Conservation (phyloP, 164 flowering plant species). For the Magnolia sinica region DNA sequence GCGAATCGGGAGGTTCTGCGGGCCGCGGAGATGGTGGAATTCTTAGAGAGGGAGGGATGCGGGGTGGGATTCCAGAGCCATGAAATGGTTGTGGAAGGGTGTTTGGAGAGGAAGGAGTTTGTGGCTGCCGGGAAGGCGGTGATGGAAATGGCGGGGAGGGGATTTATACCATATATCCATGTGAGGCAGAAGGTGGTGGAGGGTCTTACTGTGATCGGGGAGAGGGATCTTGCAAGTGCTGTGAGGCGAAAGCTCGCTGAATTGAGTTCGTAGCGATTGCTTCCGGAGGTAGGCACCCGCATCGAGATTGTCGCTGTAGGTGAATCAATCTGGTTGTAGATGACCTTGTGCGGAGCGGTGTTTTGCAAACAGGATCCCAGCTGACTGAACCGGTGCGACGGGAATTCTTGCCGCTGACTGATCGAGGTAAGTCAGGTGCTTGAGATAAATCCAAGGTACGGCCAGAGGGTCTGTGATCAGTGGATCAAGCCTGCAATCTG, state of each 20-base stretch:
- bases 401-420: too few relatives aligned
- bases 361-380: too few relatives aligned
- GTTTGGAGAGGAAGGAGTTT: constrained; percentile 55
- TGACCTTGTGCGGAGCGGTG: too few relatives aligned
- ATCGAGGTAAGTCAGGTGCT: too few relatives aligned
- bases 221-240: constrained; percentile 50
- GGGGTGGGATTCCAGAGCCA: constrained; percentile 58
- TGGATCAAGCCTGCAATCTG: too few relatives aligned
- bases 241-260: constrained; percentile 35
- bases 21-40: constrained; percentile 59
- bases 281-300: too few relatives aligned
- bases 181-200: constrained; percentile 67
- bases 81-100: constrained; percentile 59
- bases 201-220: constrained; percentile 50
- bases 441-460: too few relatives aligned
- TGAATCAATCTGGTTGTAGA: too few relatives aligned
- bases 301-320: too few relatives aligned
- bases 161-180: constrained; percentile 62
- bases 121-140: constrained; percentile 64
- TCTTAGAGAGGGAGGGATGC: constrained; percentile 46
- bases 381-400: too few relatives aligned
- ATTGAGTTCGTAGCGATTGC: not conserved
- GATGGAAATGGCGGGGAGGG: constrained; percentile 60
- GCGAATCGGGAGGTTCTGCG: constrained; percentile 51
- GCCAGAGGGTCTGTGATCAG: too few relatives aligned